phyloP scores from a whole-genome alignment of 345 rosid species.

The Laguncularia racemosa region DNA sequence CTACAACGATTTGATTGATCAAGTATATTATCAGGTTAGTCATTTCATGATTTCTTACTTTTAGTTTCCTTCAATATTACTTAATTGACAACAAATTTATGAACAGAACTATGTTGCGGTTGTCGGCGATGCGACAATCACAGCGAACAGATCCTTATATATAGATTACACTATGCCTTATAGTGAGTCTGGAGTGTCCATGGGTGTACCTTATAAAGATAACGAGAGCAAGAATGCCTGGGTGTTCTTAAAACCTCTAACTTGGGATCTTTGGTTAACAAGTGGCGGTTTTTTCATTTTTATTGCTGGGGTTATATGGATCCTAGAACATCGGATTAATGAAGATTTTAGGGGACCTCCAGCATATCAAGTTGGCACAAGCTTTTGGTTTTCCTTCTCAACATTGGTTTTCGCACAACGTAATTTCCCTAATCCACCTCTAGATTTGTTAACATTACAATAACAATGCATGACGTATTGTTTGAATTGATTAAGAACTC shows the following conservation, averaged over 20 bases:
- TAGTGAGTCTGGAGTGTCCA: conserved; percentile 23
- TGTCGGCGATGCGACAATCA: conserved; percentile 4
- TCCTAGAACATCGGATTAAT: conserved; percentile 26
- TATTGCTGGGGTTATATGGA: conserved; percentile 21
- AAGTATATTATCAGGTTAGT: not conserved
- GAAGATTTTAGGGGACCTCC: conserved; percentile 19
- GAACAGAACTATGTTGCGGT: not conserved
- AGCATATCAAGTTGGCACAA: conserved; percentile 14
- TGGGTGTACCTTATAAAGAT: conserved; percentile 21
- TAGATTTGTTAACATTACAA: not conserved
- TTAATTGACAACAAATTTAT: not conserved
- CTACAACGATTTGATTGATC: not conserved
- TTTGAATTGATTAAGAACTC: too few species aligned
- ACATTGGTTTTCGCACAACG: conserved; percentile 31
- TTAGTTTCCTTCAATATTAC: not conserved
- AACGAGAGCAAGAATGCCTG: conserved; percentile 11
- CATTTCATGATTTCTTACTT: not conserved
- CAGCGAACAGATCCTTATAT: conserved; percentile 7
- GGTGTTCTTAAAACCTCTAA: conserved; percentile 39
- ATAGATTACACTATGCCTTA: conserved; percentile 38
- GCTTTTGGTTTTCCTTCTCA: conserved; percentile 28
- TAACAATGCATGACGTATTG: not conserved
- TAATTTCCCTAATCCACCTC: conserved; percentile 4
- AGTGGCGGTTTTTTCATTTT: conserved; percentile 15
- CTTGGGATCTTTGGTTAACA: conserved; percentile 30